Percentiles rank a stretch among this genome's conserved stretches.
Evolutionary conservation across 108 stramenopile species (phyloP).

Genomic region (Seminavis robusta): DNA sequence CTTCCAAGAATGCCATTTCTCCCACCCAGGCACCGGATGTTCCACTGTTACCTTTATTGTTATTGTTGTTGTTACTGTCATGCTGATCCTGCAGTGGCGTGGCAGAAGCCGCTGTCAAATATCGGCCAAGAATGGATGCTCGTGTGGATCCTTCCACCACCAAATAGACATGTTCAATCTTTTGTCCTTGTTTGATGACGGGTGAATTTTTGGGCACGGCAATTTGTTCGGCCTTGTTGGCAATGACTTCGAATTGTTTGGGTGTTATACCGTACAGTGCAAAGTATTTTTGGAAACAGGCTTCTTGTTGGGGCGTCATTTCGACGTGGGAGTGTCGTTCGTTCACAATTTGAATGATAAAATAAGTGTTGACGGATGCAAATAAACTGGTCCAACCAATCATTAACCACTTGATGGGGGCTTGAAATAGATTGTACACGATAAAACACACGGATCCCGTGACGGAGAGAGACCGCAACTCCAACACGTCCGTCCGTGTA

Average conservation of each 20-base stretch:
- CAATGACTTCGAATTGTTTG: slow-evolving; percentile 71
- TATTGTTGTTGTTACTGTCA: slow-evolving; percentile 40
- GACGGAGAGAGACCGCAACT: slow-evolving; percentile 59
- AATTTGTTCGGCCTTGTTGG: slow-evolving; percentile 22
- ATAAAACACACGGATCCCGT: slow-evolving; percentile 51
- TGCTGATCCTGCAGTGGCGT: slow-evolving; percentile 26
- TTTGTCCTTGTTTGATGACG: slow-evolving; percentile 49
- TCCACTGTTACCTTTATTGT: slow-evolving; percentile 41
- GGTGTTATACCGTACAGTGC: slow-evolving; percentile 77
- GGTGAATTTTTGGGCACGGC: slow-evolving; percentile 36
- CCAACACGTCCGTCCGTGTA: slow-evolving; percentile 78
- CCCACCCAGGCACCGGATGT: slow-evolving; percentile 84
- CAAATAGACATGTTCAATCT: slow-evolving; percentile 50
- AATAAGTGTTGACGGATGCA: slow-evolving; percentile 62
- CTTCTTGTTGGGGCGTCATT: slow-evolving; percentile 46
- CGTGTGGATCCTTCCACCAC: slow-evolving; percentile 60
- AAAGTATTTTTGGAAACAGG: slow-evolving; percentile 67
- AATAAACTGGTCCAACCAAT: slow-evolving; percentile 60
- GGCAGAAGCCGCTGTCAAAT: slow-evolving; percentile 56
- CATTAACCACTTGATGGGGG: not conserved
- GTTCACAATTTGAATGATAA: slow-evolving; percentile 54
- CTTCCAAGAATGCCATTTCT: slow-evolving; percentile 78
- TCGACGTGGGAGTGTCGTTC: slow-evolving; percentile 60
- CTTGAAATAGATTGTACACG: slow-evolving; percentile 37
- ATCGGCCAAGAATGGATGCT: slow-evolving; percentile 53